Evolutionary conservation across 176 grass and related monocot genomes (phyloP), one percentile per base, ranked within the genome.

Genomic region (Leersia perrieri): DNA sequence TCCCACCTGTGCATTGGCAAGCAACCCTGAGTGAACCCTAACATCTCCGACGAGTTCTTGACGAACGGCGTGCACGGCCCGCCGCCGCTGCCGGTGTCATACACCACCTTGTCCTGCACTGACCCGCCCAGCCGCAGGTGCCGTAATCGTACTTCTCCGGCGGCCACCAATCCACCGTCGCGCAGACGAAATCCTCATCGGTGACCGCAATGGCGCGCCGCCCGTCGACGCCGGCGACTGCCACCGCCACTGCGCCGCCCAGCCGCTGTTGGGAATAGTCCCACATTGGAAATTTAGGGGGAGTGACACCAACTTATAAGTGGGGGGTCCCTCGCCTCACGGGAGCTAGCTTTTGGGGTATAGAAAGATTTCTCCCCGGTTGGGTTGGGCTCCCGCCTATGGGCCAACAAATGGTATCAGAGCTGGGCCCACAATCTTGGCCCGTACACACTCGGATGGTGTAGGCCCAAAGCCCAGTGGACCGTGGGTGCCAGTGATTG

Each of bases 161-260:
- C 77, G 93, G 96, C 96, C 96, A 99, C 96, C 96, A 99, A 78
- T 99, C 96, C 87, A 99, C 38, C 5, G 96, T 99, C 29, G 92
- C 93, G 61, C 96, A 99, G 3, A 99, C 71, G 81, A 95, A 99
- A 76, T 99, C 87, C 33, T 90, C 90, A 39, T 87, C 96, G 2
- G 88, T 99, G 0, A 64, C 26, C 44, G 92, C 96, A 70, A 99
- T 76, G 82, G 88, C 74, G 79, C 65, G 69, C 68, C 64, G 64
- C 30, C 86, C 92, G 4, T 93, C 92, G 16, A 98, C 75, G 7
- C 41, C 23, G 1, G 69, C 84, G 8, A 45, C n/a, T 22, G 41
- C 69, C 8, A 79, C 81, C 5, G 72, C n/a, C n/a, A n/a, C n/a
- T n/a, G n/a, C 66, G 0, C 42, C 69, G 62, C 72, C 47, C 2